Evolutionary conservation across 2,329 filamentous ascomycete species (phyloP).

Genomic region (Talaromyces atroroseus): DNA sequence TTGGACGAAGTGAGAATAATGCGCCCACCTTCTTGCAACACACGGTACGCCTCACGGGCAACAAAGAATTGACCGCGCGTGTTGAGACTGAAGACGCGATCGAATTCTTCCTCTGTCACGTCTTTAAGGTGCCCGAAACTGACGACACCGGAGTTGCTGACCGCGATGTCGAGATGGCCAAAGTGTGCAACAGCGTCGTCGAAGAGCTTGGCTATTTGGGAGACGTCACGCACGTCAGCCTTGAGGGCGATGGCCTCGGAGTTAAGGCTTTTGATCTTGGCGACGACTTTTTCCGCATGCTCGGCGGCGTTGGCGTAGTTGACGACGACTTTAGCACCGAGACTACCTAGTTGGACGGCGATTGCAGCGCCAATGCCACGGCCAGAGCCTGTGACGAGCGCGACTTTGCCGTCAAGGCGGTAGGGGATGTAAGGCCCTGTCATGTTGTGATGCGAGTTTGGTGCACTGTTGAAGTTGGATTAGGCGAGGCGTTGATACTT

Average conservation of each 20-base stretch:
- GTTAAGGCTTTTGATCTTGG: constrained; percentile 18
- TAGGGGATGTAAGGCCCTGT: constrained; percentile 7
- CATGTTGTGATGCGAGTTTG: too few relatives aligned
- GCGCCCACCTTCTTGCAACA: constrained; percentile 63
- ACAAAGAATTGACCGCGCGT: constrained; percentile 71
- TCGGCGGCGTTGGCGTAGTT: constrained; percentile 52
- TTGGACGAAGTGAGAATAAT: constrained; percentile 71
- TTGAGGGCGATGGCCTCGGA: constrained; percentile 45
- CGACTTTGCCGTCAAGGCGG: constrained; percentile 37
- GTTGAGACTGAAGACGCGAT: constrained; percentile 65
- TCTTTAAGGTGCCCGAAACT: constrained; percentile 64
- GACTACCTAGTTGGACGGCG: constrained; percentile 24
- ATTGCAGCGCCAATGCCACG: constrained; percentile 28
- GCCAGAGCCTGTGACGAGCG: constrained; percentile 25
- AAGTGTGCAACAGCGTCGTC: constrained; percentile 20
- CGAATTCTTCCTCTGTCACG: constrained; percentile 64
- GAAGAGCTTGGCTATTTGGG: constrained; percentile 26
- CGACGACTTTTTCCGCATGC: constrained; percentile 50
- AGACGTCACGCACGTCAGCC: constrained; percentile 33
- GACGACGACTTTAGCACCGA: constrained; percentile 26
- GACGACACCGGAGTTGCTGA: constrained; percentile 51
- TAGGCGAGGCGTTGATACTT: too few relatives aligned
- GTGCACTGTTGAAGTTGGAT: too few relatives aligned
- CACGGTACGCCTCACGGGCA: constrained; percentile 66
- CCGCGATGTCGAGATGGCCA: constrained; percentile 23